Percentiles rank a stretch among this genome's conserved stretches.
phyloP scores from a whole-genome alignment of 2,329 filamentous ascomycete genomes.

The Aureobasidium sp. region DNA sequence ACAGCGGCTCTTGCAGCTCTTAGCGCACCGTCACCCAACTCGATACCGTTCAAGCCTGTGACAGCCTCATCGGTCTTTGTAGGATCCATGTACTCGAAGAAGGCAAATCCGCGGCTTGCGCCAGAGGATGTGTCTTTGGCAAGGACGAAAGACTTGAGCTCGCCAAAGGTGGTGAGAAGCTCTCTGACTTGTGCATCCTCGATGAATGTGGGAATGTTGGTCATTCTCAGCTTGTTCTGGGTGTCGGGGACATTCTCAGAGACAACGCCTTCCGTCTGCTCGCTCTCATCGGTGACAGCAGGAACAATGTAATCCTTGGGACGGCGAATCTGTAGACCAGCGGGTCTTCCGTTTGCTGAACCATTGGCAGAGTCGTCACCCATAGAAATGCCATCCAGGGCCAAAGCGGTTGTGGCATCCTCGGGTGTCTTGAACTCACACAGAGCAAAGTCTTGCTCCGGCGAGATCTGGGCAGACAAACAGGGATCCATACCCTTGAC shows the following conservation, averaged over 20 bases:
- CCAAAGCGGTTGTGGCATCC: constrained; percentile 85
- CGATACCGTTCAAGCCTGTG: constrained; percentile 86
- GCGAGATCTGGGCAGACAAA: constrained; percentile 70
- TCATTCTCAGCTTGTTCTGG: constrained; percentile 88
- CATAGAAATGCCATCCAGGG: constrained; percentile 84
- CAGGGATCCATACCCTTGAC: constrained; percentile 78
- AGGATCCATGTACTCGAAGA: constrained; percentile 86
- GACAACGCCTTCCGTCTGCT: constrained; percentile 67
- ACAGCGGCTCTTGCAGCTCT: constrained; percentile 86
- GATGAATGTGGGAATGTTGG: constrained; percentile 80
- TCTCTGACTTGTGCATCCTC: constrained; percentile 88
- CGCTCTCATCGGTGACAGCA: constrained; percentile 61
- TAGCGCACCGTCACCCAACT: constrained; percentile 76
- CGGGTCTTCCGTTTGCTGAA: constrained; percentile 42
- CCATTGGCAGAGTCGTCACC: constrained; percentile 41
- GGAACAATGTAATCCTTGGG: constrained; percentile 98
- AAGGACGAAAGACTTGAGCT: constrained; percentile 82
- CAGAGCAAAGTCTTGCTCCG: constrained; percentile 71
- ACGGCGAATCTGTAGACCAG: constrained; percentile 66
- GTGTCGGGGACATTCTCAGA: constrained; percentile 80
- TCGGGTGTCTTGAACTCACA: constrained; percentile 81
- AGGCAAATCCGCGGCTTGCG: constrained; percentile 79
- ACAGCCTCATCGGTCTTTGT: constrained; percentile 72
- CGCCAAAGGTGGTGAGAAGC: constrained; percentile 81
- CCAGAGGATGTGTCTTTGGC: constrained; percentile 81